These are phyloP conservation scores for Candida frijolesensis DNA, from an alignment of 1,139 yeast species.

Conservation along the genomic window DNA sequence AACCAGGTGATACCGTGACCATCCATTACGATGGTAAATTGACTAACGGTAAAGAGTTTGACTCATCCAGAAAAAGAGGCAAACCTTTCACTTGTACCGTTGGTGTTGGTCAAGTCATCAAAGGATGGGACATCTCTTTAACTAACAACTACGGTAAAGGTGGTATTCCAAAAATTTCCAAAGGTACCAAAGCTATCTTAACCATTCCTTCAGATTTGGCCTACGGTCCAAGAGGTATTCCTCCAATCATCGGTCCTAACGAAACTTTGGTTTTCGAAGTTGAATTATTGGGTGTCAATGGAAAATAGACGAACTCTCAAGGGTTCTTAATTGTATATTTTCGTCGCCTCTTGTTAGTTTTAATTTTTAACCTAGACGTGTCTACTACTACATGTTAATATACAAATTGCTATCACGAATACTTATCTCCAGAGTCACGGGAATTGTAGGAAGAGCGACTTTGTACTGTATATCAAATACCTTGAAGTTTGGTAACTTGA, in stretches of 20 bases:
- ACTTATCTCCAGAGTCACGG: slow-evolving; percentile 38
- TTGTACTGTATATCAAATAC: slow-evolving; percentile 70
- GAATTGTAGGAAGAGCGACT: slow-evolving; percentile 58
- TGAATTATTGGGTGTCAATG: slow-evolving; percentile 74
- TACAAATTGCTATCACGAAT: slow-evolving; percentile 21
- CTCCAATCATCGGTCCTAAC: slow-evolving; percentile 94
- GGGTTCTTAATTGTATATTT: neutral
- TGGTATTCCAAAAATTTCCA: slow-evolving; percentile 84
- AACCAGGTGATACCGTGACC: slow-evolving; percentile 81
- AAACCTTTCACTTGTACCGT: slow-evolving; percentile 90
- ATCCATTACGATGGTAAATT: slow-evolving; percentile 96
- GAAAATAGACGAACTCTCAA: slow-evolving; percentile 3
- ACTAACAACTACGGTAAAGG: slow-evolving; percentile 41
- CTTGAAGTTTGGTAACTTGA: slow-evolving; percentile 56
- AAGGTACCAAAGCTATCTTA: slow-evolving; percentile 89
- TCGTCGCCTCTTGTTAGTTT: slow-evolving; percentile 1
- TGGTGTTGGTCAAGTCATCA: slow-evolving; percentile 95
- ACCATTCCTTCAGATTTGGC: slow-evolving; percentile 94
- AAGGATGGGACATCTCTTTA: slow-evolving; percentile 76
- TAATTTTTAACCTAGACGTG: slow-evolving; percentile 13
- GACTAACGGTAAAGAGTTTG: slow-evolving; percentile 92
- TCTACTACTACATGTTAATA: slow-evolving; percentile 9
- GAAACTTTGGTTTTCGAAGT: slow-evolving; percentile 93
- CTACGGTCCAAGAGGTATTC: slow-evolving; percentile 93
- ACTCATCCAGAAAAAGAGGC: slow-evolving; percentile 92